Evolutionary conservation across 2,329 filamentous ascomycete species (phyloP), one percentile per base, ranked within the genome.

Genomic region (Arthrobotrys conoides): DNA sequence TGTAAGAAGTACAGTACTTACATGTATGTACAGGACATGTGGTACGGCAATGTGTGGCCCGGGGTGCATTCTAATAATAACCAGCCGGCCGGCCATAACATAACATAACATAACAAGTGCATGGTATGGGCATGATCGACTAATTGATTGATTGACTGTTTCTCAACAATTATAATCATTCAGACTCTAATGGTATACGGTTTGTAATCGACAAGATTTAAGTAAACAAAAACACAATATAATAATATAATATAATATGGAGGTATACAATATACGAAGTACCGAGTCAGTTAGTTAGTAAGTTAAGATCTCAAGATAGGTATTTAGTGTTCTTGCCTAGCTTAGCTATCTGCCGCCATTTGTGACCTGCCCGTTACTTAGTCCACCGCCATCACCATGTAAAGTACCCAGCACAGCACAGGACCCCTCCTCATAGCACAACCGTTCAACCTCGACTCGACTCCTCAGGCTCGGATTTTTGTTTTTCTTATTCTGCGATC

Each of bases 251-350:
- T 44, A 44, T 5, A 44, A 16, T 44, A n/a, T n/a, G n/a, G n/a
- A n/a, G n/a, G n/a, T n/a, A n/a, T n/a, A n/a, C n/a, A n/a, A n/a
- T n/a, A n/a, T n/a, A n/a, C n/a, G n/a, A n/a, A n/a, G n/a, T n/a
- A n/a, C n/a, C n/a, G n/a, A n/a, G n/a, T n/a, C n/a, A n/a, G n/a
- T n/a, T n/a, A n/a, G n/a, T n/a, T n/a, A n/a, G n/a, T n/a, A n/a
- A n/a, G n/a, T n/a, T n/a, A n/a, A n/a, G n/a, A n/a, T n/a, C n/a
- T n/a, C n/a, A n/a, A n/a, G n/a, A n/a, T n/a, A n/a, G n/a, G n/a
- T n/a, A n/a, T n/a, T n/a, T n/a, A n/a, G n/a, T n/a, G 53, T 78
- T 78, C 61, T 78, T 78, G 75, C 67, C 75, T 78, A n/a, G n/a
- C n/a, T n/a, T n/a, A n/a, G n/a, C n/a, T n/a, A 78, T 68, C 71